Conservation (phyloP, 2,329 filamentous ascomycete species). For the Neofusicoccum umdonicola region DNA sequence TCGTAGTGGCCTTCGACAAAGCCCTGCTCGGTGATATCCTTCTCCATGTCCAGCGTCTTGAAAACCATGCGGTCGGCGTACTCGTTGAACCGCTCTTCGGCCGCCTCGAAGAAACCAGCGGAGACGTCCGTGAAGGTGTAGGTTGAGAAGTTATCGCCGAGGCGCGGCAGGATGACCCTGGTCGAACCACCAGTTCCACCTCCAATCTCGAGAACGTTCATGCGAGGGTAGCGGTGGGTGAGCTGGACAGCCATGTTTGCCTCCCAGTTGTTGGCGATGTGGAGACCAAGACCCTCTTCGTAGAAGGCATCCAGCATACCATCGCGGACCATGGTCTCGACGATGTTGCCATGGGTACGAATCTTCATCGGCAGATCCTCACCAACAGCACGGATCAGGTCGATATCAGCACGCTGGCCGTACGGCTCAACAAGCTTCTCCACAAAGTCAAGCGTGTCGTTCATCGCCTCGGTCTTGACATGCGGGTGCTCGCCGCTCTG, state of each 20-base stretch:
- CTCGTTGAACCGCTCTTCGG: constrained; percentile 7
- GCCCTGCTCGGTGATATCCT: background rate
- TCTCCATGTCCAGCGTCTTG: background rate
- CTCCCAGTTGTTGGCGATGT: background rate
- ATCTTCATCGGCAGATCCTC: background rate
- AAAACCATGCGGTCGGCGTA: constrained; percentile 14
- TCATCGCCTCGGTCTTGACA: no score
- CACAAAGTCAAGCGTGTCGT: no score
- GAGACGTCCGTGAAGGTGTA: constrained; percentile 25
- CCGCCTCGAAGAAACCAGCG: constrained; percentile 15
- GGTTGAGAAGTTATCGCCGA: constrained; percentile 1
- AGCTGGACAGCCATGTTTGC: background rate
- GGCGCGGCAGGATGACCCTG: background rate
- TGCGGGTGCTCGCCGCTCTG: background rate
- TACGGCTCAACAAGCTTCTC: no score
- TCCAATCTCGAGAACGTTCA: constrained; percentile 19
- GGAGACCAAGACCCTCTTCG: background rate
- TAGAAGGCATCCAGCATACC: background rate
- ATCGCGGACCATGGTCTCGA: background rate
- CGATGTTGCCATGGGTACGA: background rate
- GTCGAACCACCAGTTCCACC: constrained; percentile 21
- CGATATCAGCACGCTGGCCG: no score
- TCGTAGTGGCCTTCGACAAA: constrained; percentile 20
- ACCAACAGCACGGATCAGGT: background rate
- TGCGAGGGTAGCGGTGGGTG: background rate